Evolutionary conservation across 805 yeast genomes (phyloP).

Genomic region (Lachancea fermentati): DNA sequence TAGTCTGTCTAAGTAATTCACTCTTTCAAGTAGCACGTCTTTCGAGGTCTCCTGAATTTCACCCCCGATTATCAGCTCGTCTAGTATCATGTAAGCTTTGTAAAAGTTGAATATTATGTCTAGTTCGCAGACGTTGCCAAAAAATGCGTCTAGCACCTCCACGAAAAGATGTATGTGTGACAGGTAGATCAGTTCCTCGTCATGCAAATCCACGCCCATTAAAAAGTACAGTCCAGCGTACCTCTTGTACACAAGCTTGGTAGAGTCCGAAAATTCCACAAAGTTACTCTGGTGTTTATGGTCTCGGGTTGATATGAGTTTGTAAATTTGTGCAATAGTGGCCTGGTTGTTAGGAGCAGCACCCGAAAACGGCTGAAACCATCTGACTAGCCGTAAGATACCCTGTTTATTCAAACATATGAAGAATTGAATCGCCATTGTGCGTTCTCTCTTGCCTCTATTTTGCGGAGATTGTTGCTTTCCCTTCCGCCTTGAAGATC

Average conservation of each 20-base stretch:
- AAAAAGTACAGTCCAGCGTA: constrained; percentile 91
- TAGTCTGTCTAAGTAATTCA: constrained; percentile 57
- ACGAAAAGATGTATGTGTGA: constrained; percentile 86
- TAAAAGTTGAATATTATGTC: constrained; percentile 90
- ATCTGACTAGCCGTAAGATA: constrained; percentile 78
- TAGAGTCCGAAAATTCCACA: constrained; percentile 57
- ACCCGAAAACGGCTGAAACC: constrained; percentile 43
- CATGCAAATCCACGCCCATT: constrained; percentile 71
- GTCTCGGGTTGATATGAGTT: constrained; percentile 75
- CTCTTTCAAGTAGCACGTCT: constrained; percentile 54
- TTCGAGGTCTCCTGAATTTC: constrained; percentile 85
- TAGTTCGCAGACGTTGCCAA: constrained; percentile 87
- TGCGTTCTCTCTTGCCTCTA: background rate
- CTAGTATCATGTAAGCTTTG: constrained; percentile 74
- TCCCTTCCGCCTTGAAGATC: background rate
- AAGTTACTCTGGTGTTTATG: constrained; percentile 78
- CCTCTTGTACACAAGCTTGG: constrained; percentile 74
- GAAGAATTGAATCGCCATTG: constrained; percentile 75
- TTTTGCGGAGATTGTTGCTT: background rate
- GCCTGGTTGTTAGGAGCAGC: constrained; percentile 25
- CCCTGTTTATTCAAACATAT: constrained; percentile 90
- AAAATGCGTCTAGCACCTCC: constrained; percentile 79
- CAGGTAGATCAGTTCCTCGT: constrained; percentile 75
- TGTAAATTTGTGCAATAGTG: constrained; percentile 51
- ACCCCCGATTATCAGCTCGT: constrained; percentile 86